Evolutionary conservation across 2,329 filamentous ascomycete genomes (phyloP).

Genomic region (Nothopassalora personata): DNA sequence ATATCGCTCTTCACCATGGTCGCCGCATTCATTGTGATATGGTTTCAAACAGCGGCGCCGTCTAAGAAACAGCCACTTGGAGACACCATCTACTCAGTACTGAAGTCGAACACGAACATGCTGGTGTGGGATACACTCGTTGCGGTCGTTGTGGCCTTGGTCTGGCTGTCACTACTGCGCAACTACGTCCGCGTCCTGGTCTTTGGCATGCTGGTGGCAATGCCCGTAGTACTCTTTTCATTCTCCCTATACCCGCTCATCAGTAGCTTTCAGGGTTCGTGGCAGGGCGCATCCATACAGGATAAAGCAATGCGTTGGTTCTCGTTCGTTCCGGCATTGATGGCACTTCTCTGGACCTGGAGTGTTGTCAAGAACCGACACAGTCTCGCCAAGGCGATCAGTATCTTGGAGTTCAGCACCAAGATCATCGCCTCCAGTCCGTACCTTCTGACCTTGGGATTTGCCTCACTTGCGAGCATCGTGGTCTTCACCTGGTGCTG

Average conservation of each 20-base stretch:
- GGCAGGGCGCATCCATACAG: conserved; percentile 72
- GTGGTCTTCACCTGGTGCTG: conserved; percentile 92
- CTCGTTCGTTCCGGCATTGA: conserved; percentile 67
- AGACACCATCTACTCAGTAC: conserved; percentile 88
- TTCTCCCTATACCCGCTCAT: conserved; percentile 90
- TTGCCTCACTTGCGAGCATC: conserved; percentile 67
- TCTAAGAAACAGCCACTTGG: conserved; percentile 66
- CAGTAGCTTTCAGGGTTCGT: conserved; percentile 75
- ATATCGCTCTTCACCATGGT: conserved; percentile 79
- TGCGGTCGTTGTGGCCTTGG: conserved; percentile 76
- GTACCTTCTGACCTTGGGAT: conserved; percentile 75
- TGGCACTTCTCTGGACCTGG: conserved; percentile 75
- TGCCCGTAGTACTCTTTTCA: conserved; percentile 78
- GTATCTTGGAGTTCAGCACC: conserved; percentile 87
- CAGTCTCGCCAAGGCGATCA: conserved; percentile 74
- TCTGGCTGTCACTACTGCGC: conserved; percentile 84
- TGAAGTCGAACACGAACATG: conserved; percentile 82
- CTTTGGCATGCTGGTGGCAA: conserved; percentile 71
- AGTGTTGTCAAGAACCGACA: conserved; percentile 74
- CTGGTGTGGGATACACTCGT: conserved; percentile 87
- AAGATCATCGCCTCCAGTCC: conserved; percentile 81
- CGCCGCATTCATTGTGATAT: conserved; percentile 82
- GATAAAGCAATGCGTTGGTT: conserved; percentile 86
- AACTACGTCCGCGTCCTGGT: conserved; percentile 86
- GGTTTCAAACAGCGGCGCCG: conserved; percentile 76